phyloP scores from a whole-genome alignment of 2,329 filamentous ascomycete species.

The Paecilomyces niveus region DNA sequence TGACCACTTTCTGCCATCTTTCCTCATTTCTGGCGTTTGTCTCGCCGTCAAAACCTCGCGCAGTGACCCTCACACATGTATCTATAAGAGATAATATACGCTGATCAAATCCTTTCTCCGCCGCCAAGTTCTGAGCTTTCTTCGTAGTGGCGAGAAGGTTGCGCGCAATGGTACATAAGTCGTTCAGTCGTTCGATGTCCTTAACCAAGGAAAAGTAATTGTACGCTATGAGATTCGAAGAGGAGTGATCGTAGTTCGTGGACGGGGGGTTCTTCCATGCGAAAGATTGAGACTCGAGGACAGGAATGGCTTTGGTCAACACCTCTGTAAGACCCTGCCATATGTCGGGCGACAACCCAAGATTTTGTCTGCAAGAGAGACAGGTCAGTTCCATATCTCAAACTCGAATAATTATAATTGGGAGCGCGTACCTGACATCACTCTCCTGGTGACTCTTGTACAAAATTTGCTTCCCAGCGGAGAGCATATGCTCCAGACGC shows the following conservation, averaged over 20 bases:
- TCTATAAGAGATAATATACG: slow-evolving; percentile 56
- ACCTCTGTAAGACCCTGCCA: slow-evolving; percentile 55
- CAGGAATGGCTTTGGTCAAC: slow-evolving; percentile 53
- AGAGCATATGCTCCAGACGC: slow-evolving; percentile 50
- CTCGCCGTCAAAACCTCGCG: slow-evolving; percentile 58
- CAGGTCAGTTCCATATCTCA: slow-evolving; percentile 3
- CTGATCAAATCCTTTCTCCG: slow-evolving; percentile 53
- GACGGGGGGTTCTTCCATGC: slow-evolving; percentile 51
- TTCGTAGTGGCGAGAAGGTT: slow-evolving; percentile 57
- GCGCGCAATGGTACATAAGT: slow-evolving; percentile 54
- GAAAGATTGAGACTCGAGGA: slow-evolving; percentile 56
- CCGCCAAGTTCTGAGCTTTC: slow-evolving; percentile 56
- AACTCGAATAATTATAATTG: not conserved
- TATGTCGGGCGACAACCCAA: slow-evolving; percentile 50
- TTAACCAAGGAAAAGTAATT: slow-evolving; percentile 53
- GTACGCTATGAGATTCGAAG: slow-evolving; percentile 54
- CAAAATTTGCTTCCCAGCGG: slow-evolving; percentile 54
- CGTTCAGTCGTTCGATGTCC: slow-evolving; percentile 57
- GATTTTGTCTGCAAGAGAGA: slow-evolving; percentile 39
- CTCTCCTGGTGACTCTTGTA: slow-evolving; percentile 51
- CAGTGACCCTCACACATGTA: slow-evolving; percentile 58
- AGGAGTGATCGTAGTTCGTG: slow-evolving; percentile 52
- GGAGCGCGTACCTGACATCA: slow-evolving; percentile 41
- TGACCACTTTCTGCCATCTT: slow-evolving; percentile 59
- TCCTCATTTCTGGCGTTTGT: slow-evolving; percentile 56